phyloP scores from a whole-genome alignment of 1,284 basidiomycete species.

The Cerrena zonata region DNA sequence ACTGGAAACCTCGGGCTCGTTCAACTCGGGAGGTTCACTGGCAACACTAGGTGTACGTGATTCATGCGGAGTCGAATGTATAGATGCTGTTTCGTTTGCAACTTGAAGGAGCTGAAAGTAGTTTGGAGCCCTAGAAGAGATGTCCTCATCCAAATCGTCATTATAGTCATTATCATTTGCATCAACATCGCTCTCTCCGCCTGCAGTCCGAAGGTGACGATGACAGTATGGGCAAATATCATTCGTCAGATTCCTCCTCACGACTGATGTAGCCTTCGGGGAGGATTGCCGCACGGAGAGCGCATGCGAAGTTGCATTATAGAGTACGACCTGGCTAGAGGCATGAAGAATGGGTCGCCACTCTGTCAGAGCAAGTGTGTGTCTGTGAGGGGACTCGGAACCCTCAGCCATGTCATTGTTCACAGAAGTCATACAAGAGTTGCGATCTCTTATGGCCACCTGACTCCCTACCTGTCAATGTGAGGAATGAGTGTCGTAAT shows the following conservation, averaged over 20 bases:
- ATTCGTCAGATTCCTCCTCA: slow-evolving; percentile 18
- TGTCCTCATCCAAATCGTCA: slow-evolving; percentile 19
- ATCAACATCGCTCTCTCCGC: slow-evolving; percentile 17
- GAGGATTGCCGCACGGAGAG: slow-evolving; percentile 54
- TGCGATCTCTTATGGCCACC: no score
- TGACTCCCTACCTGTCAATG: no score
- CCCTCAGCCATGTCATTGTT: no score
- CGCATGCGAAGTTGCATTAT: slow-evolving; percentile 82
- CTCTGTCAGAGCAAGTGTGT: slow-evolving; percentile 23
- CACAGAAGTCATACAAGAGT: no score
- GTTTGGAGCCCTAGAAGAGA: slow-evolving; percentile 51
- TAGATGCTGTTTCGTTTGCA: slow-evolving; percentile 58
- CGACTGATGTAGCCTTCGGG: slow-evolving; percentile 18
- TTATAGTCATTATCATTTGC: slow-evolving; percentile 29
- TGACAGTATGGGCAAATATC: slow-evolving; percentile 68
- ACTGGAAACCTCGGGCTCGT: slow-evolving; percentile 15
- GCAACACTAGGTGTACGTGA: not conserved
- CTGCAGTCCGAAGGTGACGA: slow-evolving; percentile 41
- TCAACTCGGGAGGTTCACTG: not conserved
- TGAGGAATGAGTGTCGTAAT: no score
- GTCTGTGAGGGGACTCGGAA: slow-evolving; percentile 18
- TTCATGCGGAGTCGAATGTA: slow-evolving; percentile 46
- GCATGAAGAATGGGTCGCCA: slow-evolving; percentile 74
- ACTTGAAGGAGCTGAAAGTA: slow-evolving; percentile 71
- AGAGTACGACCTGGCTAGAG: slow-evolving; percentile 82